Conservation (phyloP, 192 early-diverging fungal species). For the Coemansia javaensis region DNA sequence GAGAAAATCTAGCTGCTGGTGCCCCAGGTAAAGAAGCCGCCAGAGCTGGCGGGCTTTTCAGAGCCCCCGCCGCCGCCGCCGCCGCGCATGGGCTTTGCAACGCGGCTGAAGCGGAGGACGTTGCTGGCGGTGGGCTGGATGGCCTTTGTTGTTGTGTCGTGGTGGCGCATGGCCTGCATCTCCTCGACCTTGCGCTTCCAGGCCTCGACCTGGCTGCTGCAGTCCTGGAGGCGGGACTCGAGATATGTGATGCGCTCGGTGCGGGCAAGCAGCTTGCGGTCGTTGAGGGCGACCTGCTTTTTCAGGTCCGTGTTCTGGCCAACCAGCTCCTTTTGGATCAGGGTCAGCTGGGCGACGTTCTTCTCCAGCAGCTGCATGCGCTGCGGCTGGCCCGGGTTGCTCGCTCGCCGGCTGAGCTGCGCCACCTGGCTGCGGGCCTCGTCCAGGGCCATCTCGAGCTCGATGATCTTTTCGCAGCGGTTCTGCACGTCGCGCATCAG, state of each 20-base stretch:
- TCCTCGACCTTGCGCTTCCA: slow-evolving; percentile 65
- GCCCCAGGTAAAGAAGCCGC: slow-evolving; percentile 46
- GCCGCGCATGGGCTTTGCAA: slow-evolving; percentile 91
- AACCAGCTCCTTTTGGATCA: slow-evolving; percentile 94
- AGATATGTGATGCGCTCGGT: slow-evolving; percentile 93
- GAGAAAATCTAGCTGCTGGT: slow-evolving; percentile 7
- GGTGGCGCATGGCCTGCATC: slow-evolving; percentile 52
- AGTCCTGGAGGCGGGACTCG: slow-evolving; percentile 66
- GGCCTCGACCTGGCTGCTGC: slow-evolving; percentile 80
- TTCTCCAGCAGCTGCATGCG: slow-evolving; percentile 98
- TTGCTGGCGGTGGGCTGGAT: slow-evolving; percentile 15
- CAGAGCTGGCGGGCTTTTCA: slow-evolving; percentile 22
- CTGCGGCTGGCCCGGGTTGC: slow-evolving; percentile 84
- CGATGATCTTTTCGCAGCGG: slow-evolving; percentile 96
- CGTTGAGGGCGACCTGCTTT: slow-evolving; percentile 84
- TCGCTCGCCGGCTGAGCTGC: slow-evolving; percentile 74
- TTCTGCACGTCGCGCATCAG: slow-evolving; percentile 97
- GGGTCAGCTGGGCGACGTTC: slow-evolving; percentile 93
- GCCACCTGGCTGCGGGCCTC: slow-evolving; percentile 94
- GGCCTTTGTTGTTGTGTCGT: slow-evolving; percentile 11
- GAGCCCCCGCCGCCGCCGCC: slow-evolving; percentile 55
- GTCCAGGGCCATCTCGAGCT: slow-evolving; percentile 95
- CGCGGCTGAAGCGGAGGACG: slow-evolving; percentile 64
- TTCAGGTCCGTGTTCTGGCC: slow-evolving; percentile 95
- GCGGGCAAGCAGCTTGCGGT: slow-evolving; percentile 86